Conservation (phyloP, 495 filamentous ascomycete species). For the Podospora conica region DNA sequence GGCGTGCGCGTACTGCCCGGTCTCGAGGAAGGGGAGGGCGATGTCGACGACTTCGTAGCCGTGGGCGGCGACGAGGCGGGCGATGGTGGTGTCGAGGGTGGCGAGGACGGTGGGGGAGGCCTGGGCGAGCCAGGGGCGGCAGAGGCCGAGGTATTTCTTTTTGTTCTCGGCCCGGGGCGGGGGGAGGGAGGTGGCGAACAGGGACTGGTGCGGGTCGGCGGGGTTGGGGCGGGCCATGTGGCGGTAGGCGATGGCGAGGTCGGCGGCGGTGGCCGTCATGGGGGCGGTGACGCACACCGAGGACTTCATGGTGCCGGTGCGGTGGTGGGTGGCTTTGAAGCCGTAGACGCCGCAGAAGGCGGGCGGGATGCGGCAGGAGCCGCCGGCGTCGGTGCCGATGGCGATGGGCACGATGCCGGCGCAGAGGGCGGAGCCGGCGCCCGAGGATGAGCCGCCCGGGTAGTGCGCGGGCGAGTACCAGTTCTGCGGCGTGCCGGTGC, state of each 20-base stretch:
- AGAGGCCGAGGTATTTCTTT: constrained; percentile 60
- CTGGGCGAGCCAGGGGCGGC: constrained; percentile 65
- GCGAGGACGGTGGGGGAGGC: constrained; percentile 57
- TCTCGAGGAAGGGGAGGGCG: constrained; percentile 63
- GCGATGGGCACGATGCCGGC: constrained; percentile 75
- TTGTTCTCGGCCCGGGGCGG: constrained; percentile 30
- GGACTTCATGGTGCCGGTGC: constrained; percentile 53
- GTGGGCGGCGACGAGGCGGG: constrained; percentile 48
- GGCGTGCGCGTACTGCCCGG: constrained; percentile 72
- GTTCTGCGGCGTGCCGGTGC: constrained; percentile 72
- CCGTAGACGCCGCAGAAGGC: constrained; percentile 84
- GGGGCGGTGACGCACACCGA: constrained; percentile 68
- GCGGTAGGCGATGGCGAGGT: constrained; percentile 78
- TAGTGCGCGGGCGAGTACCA: constrained; percentile 77
- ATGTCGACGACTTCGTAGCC: constrained; percentile 70
- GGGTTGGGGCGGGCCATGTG: constrained; percentile 67
- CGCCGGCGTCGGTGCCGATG: constrained; percentile 77
- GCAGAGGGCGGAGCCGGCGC: constrained; percentile 70
- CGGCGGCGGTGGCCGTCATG: constrained; percentile 67
- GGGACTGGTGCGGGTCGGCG: constrained; percentile 30
- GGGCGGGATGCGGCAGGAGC: constrained; percentile 75
- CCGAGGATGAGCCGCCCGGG: constrained; percentile 83
- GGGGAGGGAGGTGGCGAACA: constrained; percentile 35
- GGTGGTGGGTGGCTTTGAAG: constrained; percentile 74
- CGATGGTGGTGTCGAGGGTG: constrained; percentile 54